Evolutionary conservation across 805 yeast species (phyloP).

Genomic region (Candida sakaeoensis): DNA sequence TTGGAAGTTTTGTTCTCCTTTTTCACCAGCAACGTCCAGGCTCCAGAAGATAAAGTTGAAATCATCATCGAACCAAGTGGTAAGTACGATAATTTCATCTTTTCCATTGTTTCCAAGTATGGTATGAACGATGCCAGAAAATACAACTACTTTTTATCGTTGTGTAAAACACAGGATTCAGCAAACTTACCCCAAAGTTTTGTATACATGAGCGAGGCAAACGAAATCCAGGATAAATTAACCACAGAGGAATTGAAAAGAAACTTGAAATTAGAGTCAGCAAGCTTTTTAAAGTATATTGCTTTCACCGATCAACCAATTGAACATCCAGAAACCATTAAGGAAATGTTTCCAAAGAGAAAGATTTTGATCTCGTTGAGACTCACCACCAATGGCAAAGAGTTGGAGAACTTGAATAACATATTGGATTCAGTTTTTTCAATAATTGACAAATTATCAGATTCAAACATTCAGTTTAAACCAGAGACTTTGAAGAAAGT

Average conservation of each 20-base stretch:
- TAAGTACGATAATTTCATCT: slow-evolving; percentile 65
- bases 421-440: slow-evolving; percentile 55
- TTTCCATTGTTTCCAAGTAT: slow-evolving; percentile 81
- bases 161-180: slow-evolving; percentile 79
- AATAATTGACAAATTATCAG: slow-evolving; percentile 56
- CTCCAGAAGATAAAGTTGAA: slow-evolving; percentile 57
- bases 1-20: slow-evolving; percentile 60
- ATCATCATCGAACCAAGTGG: slow-evolving; percentile 57
- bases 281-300: slow-evolving; percentile 56
- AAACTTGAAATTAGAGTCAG: slow-evolving; percentile 41
- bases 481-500: slow-evolving; percentile 76
- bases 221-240: slow-evolving; percentile 71
- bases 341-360: slow-evolving; percentile 52
- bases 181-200: slow-evolving; percentile 64
- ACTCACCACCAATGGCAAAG: slow-evolving; percentile 47
- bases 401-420: slow-evolving; percentile 46
- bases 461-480: slow-evolving; percentile 51
- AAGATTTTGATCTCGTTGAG: slow-evolving; percentile 53
- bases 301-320: slow-evolving; percentile 81
- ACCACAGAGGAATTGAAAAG: slow-evolving; percentile 42
- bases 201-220: slow-evolving; percentile 86
- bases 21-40: slow-evolving; percentile 51
- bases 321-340: slow-evolving; percentile 61
- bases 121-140: slow-evolving; percentile 75
- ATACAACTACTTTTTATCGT: slow-evolving; percentile 74